Percentiles rank a stretch among this genome's conserved stretches.
Evolutionary conservation across 768 basidiomycete species (phyloP).

Genomic region (Mycena metata): DNA sequence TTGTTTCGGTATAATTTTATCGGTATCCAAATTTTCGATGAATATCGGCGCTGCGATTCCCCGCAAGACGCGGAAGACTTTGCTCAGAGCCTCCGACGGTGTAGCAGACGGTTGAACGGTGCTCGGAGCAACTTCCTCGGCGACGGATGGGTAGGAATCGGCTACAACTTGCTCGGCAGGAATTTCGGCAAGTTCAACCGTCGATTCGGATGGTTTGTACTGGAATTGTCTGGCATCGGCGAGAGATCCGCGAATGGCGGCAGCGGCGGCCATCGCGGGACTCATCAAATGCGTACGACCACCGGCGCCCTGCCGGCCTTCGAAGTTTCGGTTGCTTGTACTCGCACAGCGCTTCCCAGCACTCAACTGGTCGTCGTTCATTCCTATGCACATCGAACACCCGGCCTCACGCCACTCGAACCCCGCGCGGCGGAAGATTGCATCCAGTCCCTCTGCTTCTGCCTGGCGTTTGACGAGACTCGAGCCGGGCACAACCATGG

Average conservation of each 20-base stretch:
- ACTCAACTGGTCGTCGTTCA: constrained; percentile 93
- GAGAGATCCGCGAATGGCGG: constrained; percentile 86
- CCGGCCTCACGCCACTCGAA: constrained; percentile 97
- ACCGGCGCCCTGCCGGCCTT: constrained; percentile 89
- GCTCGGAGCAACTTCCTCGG: constrained; percentile 64
- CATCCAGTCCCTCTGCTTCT: constrained; percentile 88
- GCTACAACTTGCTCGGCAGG: constrained; percentile 76
- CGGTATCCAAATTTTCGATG: constrained; percentile 89
- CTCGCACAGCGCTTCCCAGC: constrained; percentile 90
- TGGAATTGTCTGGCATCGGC: constrained; percentile 86
- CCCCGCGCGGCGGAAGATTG: constrained; percentile 88
- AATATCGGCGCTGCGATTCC: constrained; percentile 84
- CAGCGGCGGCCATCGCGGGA: constrained; percentile 94
- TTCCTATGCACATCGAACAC: constrained; percentile 95
- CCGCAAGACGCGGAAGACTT: constrained; percentile 76
- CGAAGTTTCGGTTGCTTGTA: constrained; percentile 93
- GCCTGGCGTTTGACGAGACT: constrained; percentile 91
- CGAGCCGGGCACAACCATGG: constrained; percentile 95
- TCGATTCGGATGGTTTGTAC: constrained; percentile 56
- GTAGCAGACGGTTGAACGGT: constrained; percentile 48
- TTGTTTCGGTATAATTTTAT: constrained; percentile 94
- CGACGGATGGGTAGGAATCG: constrained; percentile 75
- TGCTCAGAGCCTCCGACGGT: constrained; percentile 57
- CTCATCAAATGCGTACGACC: constrained; percentile 90
- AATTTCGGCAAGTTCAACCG: constrained; percentile 57